Base-by-base conservation (phyloP, 345 rosid genomes). In the Arabidopsis suecica region DNA sequence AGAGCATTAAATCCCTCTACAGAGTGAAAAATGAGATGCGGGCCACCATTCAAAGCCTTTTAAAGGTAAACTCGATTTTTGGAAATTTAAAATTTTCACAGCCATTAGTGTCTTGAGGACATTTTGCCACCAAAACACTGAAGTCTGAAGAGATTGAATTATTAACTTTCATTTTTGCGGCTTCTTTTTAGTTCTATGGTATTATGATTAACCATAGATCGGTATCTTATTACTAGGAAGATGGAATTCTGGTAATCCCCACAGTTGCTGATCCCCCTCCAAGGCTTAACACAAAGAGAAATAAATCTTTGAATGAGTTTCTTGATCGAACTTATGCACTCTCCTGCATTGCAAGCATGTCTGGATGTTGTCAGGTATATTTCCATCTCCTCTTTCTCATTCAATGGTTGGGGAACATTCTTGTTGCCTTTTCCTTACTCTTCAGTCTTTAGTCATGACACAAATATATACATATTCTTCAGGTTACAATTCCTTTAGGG, bases 291-390 rank as follows among this genome's bases (percentile, higher is more conserved):
- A 58, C 86, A 68, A 90, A 84, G 86, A 72, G 71, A 22, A 89
- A 87, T 79, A 68, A 70, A 34, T 51, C 48, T 74, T 65, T 78
- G 76, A 74, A 80, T 51, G 97, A 87, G 82, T 85, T 86, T 81
- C 81, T 83, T 61, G 84, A 87, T 74, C 79, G 93, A 74, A 84
- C 85, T 37, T 84, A 74, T 47, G 78, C 85, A 23, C 81, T 88
- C 71, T 80, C 87, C 37, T 83, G 93, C 82, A 83, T 94, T 59
- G 87, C 97, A 32, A 94, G 95, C 86, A 80, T 91, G 91, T 91
- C 98, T 51, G 97, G 97, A 3, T 89, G 97, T 76, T 91, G 98
- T 80, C 95, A 94, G 93, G 98, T 89, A 79, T 66, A 32, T 63
- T 68, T 8, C 25, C 14, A 28, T 45, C 75, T 50, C 73, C 59